Percentiles rank a stretch among this genome's conserved stretches.
phyloP scores from a whole-genome alignment of 257 asterid species.

The Cruciata laevipes region DNA sequence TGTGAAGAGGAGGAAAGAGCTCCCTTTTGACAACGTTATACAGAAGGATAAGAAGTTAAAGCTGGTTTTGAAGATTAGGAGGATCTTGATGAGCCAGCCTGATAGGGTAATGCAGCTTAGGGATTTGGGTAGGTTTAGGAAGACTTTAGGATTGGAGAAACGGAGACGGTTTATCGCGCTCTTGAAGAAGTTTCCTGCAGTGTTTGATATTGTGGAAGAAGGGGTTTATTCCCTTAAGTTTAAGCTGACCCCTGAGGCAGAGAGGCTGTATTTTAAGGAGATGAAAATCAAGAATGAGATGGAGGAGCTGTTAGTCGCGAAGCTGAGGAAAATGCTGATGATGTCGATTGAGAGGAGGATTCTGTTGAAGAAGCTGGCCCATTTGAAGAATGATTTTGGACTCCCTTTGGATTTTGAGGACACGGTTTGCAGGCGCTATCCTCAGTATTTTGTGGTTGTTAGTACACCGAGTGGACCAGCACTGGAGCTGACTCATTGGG shows the following conservation, averaged over 20 bases:
- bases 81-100: constrained; percentile 80
- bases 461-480: constrained; percentile 77
- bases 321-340: constrained; percentile 87
- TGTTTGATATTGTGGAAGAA: constrained; percentile 91
- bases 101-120: constrained; percentile 75
- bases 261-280: constrained; percentile 88
- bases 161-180: constrained; percentile 72
- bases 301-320: constrained; percentile 82
- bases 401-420: constrained; percentile 78
- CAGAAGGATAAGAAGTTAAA: constrained; percentile 94
- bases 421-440: constrained; percentile 82
- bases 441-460: constrained; percentile 81
- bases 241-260: constrained; percentile 83
- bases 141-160: constrained; percentile 55
- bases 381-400: constrained; percentile 79
- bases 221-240: constrained; percentile 79
- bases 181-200: constrained; percentile 82
- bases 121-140: constrained; percentile 75
- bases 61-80: constrained; percentile 75
- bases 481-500: constrained; percentile 87
- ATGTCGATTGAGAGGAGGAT: constrained; percentile 86
- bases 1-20: constrained; percentile 92
- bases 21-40: constrained; percentile 83
- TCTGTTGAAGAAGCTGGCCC: constrained; percentile 86
- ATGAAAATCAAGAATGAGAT: constrained; percentile 70